phyloP scores from a whole-genome alignment of 805 yeast genomes.

The Candida odintsovae region DNA sequence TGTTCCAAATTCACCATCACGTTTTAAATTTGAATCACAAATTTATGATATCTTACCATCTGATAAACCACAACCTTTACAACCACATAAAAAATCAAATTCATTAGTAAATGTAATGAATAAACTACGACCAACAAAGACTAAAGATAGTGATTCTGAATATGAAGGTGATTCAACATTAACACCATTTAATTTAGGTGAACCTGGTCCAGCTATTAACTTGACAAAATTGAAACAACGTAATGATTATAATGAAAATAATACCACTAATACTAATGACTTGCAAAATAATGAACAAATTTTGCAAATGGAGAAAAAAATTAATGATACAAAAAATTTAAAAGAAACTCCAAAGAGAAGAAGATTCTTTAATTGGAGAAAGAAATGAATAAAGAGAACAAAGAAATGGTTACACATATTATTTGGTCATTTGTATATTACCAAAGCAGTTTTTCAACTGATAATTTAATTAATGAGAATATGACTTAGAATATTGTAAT shows the following conservation, averaged over 20 bases:
- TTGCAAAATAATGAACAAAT: background rate
- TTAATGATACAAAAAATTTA: background rate
- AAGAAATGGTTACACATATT: background rate
- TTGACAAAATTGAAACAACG: constrained; percentile 23
- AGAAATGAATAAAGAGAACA: constrained; percentile 1
- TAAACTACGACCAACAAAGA: constrained; percentile 12
- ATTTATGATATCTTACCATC: constrained; percentile 30
- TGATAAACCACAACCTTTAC: background rate
- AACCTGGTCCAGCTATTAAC: constrained; percentile 25
- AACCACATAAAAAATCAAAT: constrained; percentile 19
- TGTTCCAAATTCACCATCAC: constrained; percentile 15
- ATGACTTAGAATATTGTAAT: background rate
- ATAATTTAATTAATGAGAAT: background rate
- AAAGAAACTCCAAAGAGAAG: constrained; percentile 5
- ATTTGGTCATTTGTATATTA: background rate
- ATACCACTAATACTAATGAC: background rate
- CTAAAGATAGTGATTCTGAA: constrained; percentile 5
- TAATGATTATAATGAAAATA: background rate
- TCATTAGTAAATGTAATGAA: constrained; percentile 17
- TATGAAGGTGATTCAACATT: constrained; percentile 19
- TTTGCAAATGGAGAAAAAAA: background rate
- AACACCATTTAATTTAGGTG: constrained; percentile 23
- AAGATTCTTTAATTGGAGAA: constrained; percentile 12
- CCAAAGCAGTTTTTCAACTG: background rate
- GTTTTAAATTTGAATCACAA: constrained; percentile 33